These are phyloP conservation scores for Pilaira anomala DNA, from an alignment of 192 early-diverging fungal species.

Conservation along the genomic window DNA sequence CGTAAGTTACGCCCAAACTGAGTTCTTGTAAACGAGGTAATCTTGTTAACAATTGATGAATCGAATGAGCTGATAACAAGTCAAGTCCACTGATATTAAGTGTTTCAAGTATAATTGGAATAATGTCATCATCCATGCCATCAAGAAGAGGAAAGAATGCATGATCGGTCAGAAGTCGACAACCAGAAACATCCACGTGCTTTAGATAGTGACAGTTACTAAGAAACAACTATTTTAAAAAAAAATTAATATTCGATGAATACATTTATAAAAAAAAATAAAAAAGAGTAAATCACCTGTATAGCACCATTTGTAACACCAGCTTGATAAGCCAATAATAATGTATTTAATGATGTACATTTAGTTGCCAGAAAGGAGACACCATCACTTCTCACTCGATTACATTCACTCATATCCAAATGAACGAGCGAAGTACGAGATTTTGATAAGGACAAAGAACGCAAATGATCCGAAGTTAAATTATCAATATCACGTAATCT, in stretches of 20 bases:
- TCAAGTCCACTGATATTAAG: conserved; percentile 28
- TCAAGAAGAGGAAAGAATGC: conserved; percentile 21
- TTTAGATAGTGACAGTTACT: conserved; percentile 21
- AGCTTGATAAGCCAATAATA: conserved; percentile 28
- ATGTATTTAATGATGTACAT: conserved; percentile 8
- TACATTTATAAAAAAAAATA: neutral
- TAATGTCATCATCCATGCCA: neutral
- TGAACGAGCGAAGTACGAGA: conserved; percentile 14
- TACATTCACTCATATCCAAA: conserved; percentile 32
- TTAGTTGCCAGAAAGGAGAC: conserved; percentile 14
- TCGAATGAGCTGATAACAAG: conserved; percentile 10
- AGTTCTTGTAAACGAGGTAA: conserved; percentile 19
- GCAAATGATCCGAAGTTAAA: conserved; percentile 29
- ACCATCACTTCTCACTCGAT: conserved; percentile 13
- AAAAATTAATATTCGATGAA: neutral
- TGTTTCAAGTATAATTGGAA: conserved; percentile 9
- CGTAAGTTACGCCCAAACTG: conserved; percentile 26
- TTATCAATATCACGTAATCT: conserved; percentile 31
- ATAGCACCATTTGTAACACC: conserved; percentile 26
- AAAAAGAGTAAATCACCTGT: conserved; percentile 10
- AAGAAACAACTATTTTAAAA: conserved; percentile 11
- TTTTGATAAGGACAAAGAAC: neutral
- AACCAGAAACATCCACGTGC: conserved; percentile 31
- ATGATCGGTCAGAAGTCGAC: conserved; percentile 22
- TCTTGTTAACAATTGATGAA: conserved; percentile 15